Conservation (phyloP, 2,329 filamentous ascomycete genomes). For the Coleophoma eucalyptorum region DNA sequence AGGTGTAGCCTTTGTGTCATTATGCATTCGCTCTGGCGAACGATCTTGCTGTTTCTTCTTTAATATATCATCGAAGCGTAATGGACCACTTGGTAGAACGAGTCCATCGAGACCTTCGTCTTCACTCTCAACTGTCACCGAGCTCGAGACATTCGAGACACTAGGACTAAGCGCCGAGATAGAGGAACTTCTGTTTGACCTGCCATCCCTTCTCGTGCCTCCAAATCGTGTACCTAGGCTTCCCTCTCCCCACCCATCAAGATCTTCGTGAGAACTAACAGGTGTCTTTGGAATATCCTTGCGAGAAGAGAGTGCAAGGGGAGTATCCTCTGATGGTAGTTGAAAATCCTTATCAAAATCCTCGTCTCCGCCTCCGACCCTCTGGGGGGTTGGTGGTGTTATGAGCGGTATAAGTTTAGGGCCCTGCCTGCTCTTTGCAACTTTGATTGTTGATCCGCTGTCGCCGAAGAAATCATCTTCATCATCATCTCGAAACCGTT, state of each 20-base stretch:
- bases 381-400: constrained; percentile 51
- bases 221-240: constrained; percentile 88
- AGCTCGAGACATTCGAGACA: constrained; percentile 86
- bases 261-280: constrained; percentile 63
- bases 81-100: constrained; percentile 74
- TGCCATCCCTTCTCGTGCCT: constrained; percentile 76
- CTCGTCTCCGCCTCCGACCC: constrained; percentile 43
- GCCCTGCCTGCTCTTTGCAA: constrained; percentile 53
- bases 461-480: constrained; percentile 63
- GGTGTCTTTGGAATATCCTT: constrained; percentile 62
- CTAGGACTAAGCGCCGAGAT: constrained; percentile 89
- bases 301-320: constrained; percentile 56
- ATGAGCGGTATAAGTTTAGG: constrained; percentile 50
- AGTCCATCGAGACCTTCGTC: constrained; percentile 91
- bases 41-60: constrained; percentile 64
- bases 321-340: constrained; percentile 60
- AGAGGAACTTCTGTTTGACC: constrained; percentile 79
- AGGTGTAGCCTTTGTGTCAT: constrained; percentile 28
- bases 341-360: constrained; percentile 73
- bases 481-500: constrained; percentile 60
- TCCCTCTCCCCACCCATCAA: constrained; percentile 90
- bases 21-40: constrained; percentile 46
- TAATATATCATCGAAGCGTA: constrained; percentile 78
- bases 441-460: constrained; percentile 63
- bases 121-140: constrained; percentile 86